phyloP scores from a whole-genome alignment of 2,329 filamentous ascomycete genomes.

The Didymella lethalis region DNA sequence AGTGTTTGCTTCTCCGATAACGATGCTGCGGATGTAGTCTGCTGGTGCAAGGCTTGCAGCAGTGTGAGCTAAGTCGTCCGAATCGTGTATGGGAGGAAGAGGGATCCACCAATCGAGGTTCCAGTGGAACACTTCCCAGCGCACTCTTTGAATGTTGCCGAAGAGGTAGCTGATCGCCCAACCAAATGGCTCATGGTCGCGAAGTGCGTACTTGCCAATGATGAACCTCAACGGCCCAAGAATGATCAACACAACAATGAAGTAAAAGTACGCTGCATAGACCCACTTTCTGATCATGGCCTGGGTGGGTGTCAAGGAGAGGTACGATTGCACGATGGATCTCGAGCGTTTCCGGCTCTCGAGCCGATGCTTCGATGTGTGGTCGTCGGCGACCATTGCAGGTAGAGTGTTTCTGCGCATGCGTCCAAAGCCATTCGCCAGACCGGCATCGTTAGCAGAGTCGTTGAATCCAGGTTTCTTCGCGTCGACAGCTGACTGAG shows the following conservation, averaged over 20 bases:
- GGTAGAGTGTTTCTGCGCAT: slow-evolving; percentile 49
- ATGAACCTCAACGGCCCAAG: slow-evolving; percentile 75
- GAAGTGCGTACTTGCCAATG: slow-evolving; percentile 71
- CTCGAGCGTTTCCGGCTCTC: slow-evolving; percentile 40
- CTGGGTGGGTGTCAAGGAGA: slow-evolving; percentile 80
- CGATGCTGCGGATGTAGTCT: slow-evolving; percentile 68
- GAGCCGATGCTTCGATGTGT: slow-evolving; percentile 31
- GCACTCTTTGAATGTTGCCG: slow-evolving; percentile 76
- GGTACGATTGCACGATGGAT: slow-evolving; percentile 67
- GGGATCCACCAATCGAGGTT: slow-evolving; percentile 79
- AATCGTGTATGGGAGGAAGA: slow-evolving; percentile 63
- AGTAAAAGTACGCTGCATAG: slow-evolving; percentile 82
- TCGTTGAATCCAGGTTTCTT: slow-evolving; percentile 29
- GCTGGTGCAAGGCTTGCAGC: slow-evolving; percentile 51
- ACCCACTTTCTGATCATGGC: slow-evolving; percentile 80
- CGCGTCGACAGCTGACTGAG: slow-evolving; percentile 43
- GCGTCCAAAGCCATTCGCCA: slow-evolving; percentile 18
- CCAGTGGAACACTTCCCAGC: slow-evolving; percentile 73
- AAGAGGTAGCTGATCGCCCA: slow-evolving; percentile 93
- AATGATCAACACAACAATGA: slow-evolving; percentile 70
- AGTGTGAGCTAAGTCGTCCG: slow-evolving; percentile 22
- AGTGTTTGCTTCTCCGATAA: slow-evolving; percentile 78
- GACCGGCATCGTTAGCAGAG: slow-evolving; percentile 8
- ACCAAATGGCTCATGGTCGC: slow-evolving; percentile 80
- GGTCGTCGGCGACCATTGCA: slow-evolving; percentile 33